These are phyloP conservation scores for Boletus pseudopeckii DNA, from an alignment of 768 basidiomycete genomes.

Conservation along the genomic window DNA sequence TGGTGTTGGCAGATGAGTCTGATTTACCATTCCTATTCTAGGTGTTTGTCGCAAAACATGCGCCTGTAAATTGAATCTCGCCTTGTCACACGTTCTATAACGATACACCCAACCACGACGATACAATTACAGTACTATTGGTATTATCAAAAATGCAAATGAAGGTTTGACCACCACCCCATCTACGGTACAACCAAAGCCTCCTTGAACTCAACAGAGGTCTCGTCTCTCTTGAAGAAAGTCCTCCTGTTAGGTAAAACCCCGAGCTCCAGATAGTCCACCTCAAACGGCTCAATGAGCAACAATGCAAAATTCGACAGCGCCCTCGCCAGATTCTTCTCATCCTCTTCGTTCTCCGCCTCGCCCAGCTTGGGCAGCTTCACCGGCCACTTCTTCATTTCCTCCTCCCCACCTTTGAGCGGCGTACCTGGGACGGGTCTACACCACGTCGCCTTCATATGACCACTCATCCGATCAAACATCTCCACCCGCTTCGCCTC, in stretches of 20 bases:
- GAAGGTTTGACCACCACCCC: background rate
- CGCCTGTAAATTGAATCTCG: background rate
- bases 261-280: conserved; percentile 67
- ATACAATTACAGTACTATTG: background rate
- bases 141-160: background rate
- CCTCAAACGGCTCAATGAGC: conserved; percentile 63
- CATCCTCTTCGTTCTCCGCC: conserved; percentile 42
- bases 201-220: conserved; percentile 51
- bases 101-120: background rate
- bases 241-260: conserved; percentile 57
- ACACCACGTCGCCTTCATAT: conserved; percentile 72
- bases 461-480: conserved; percentile 56
- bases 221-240: conserved; percentile 42
- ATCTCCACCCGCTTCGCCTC: conserved; percentile 56
- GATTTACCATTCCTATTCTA: background rate
- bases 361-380: conserved; percentile 48
- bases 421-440: conserved; percentile 61
- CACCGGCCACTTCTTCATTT: conserved; percentile 60
- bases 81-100: too few species aligned
- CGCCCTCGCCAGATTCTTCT: conserved; percentile 49
- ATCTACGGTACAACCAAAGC: conserved; percentile 58
- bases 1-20: background rate
- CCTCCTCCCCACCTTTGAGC: conserved; percentile 50
- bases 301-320: conserved; percentile 68
- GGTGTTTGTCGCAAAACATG: conserved; percentile 1